These are phyloP conservation scores for Emericellopsis terricola DNA, from an alignment of 495 filamentous ascomycete species.

Conservation along the genomic window DNA sequence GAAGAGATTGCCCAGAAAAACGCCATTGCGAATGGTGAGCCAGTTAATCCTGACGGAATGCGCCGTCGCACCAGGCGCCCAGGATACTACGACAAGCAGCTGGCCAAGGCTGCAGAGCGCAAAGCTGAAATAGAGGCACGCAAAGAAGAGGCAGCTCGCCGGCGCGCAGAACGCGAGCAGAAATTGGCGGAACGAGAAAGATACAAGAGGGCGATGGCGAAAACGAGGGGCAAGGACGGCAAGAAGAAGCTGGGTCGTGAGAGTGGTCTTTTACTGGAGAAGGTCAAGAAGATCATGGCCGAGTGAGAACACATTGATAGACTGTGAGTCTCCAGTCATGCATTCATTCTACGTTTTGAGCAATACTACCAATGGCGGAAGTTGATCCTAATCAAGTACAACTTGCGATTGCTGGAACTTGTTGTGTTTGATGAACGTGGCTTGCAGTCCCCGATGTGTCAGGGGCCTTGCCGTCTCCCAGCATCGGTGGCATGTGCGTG, in stretches of 20 bases:
- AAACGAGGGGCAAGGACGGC: slow-evolving; percentile 57
- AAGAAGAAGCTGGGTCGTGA: slow-evolving; percentile 73
- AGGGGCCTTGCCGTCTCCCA: too few relatives aligned
- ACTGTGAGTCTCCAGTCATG: neutral
- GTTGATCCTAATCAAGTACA: too few relatives aligned
- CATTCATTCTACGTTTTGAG: neutral
- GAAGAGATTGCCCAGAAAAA: slow-evolving; percentile 7
- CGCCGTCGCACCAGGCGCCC: slow-evolving; percentile 31
- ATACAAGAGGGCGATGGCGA: slow-evolving; percentile 50
- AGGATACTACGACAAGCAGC: slow-evolving; percentile 60
- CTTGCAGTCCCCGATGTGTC: too few relatives aligned
- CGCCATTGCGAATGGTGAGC: slow-evolving; percentile 6
- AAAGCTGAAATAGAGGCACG: slow-evolving; percentile 46
- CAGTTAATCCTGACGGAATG: slow-evolving; percentile 6
- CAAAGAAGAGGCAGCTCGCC: slow-evolving; percentile 35
- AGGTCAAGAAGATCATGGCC: slow-evolving; percentile 55
- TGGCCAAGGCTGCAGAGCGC: slow-evolving; percentile 46
- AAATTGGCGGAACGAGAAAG: slow-evolving; percentile 43
- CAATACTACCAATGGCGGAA: too few relatives aligned
- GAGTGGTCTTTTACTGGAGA: slow-evolving; percentile 66
- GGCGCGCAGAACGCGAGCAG: slow-evolving; percentile 29
- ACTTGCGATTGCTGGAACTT: too few relatives aligned
- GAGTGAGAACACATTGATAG: neutral
- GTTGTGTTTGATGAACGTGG: too few relatives aligned
- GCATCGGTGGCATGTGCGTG: too few relatives aligned